Conservation (phyloP, 768 basidiomycete species). For the Suillus luteus region DNA sequence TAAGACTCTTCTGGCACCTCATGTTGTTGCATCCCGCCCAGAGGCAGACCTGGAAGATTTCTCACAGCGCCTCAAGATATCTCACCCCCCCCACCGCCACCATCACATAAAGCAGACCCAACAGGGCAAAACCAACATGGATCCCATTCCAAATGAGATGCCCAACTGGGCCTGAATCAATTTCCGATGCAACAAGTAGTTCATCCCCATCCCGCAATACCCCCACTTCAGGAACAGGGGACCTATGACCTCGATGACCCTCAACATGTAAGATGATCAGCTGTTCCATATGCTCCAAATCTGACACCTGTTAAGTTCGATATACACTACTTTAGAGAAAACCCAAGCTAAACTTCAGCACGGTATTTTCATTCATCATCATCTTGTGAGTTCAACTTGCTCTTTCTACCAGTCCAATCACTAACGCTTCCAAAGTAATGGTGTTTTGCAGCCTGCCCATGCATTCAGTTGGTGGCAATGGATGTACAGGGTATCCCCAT, state of each 20-base stretch:
- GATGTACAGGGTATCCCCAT: constrained; percentile 49
- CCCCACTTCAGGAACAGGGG: constrained; percentile 43
- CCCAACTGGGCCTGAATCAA: too few species aligned
- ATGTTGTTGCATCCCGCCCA: constrained; percentile 1
- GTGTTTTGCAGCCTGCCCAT: constrained; percentile 48
- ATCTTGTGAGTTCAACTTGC: constrained; percentile 40
- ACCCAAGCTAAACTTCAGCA: constrained; percentile 48
- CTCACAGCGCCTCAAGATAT: constrained; percentile 68
- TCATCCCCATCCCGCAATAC: too few species aligned
- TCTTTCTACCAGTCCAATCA: neutral
- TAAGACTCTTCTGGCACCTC: neutral
- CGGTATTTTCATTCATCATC: constrained; percentile 42
- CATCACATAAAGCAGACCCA: constrained; percentile 8
- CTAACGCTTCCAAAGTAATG: constrained; percentile 35
- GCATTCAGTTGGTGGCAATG: constrained; percentile 37
- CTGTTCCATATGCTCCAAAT: neutral
- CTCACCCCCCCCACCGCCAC: constrained; percentile 45
- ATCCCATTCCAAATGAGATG: too few species aligned
- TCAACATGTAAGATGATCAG: constrained; percentile 68
- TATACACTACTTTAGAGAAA: constrained; percentile 80
- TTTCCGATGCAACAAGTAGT: too few species aligned
- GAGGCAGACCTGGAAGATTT: constrained; percentile 75
- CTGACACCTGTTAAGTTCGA: constrained; percentile 67
- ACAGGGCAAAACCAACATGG: too few species aligned
- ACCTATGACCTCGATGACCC: constrained; percentile 85